Evolutionary conservation across 169 alveolate genomes (phyloP), one percentile per base, ranked within the genome.

Genomic region (Theileria luwenshuni): DNA sequence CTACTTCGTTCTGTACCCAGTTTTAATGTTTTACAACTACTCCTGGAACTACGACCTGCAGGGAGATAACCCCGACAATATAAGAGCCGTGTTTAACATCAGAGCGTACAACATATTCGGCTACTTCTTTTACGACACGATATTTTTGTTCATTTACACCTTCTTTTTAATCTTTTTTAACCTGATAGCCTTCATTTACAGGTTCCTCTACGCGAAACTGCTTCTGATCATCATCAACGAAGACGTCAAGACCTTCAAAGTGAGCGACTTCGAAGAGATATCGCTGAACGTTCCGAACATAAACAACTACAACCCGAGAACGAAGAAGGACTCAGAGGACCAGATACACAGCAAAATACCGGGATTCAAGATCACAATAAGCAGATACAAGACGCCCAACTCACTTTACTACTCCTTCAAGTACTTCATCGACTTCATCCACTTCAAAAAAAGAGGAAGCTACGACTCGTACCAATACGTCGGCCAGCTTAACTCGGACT

Each of bases 401-500:
- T 54, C 41, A 30, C 74, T 47, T 2, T 68, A 68, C 56, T 41
- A 68, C 30, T 23, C 65, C 0, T 41, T 72, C 49, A 69, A 70
- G n/a, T 30, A 21, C 42, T 43, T 60, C 19, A 32, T 84, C 1
- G 63, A 65, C 58, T 60, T 52, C 43, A 27, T 68, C 45, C 61
- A 42, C 35, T 27, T 62, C 23, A 32, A 74, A 32, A 63, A 48
- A 13, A 23, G 56, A 3, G 48, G 61, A 10, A 19, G 60, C 25
- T 54, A 61, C 30, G 67, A n/a, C 43, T 41, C 67, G n/a, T 81
- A 52, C 47, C 90, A 83, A 28, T 93, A 91, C 64, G 90, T 91
- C 3, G 97, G 97, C 45, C 94, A 93, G 45, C 75, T 92, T 41
- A 92, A 93, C 72, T 72, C 61, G 12, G 76, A 81, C 17, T 92